Base-by-base conservation (phyloP, 352 stramenopile genomes). In the Phytophthora syringae region DNA sequence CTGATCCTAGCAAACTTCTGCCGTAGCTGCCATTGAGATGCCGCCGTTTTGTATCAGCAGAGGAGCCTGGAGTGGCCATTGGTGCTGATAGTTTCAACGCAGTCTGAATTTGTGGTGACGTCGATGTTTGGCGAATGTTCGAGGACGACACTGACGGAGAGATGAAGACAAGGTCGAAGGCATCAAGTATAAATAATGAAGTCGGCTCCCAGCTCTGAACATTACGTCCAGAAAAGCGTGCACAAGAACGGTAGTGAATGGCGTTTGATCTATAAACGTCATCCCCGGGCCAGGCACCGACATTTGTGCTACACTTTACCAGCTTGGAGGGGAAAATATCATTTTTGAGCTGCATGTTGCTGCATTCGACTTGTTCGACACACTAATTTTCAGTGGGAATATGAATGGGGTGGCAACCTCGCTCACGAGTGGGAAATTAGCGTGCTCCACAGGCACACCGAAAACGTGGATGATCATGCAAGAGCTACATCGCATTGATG, bases 151-250 rank as follows among this genome's bases (percentile, higher is more conserved):
- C 5, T 27, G 21, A 48, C 6, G 10, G 24, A 36, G 36, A n/a
- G 10, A 16, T 34, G 7, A 32, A 9, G 9, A 32, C 27, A 32
- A 32, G 27, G 5, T 32, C 27, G 9, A 9, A 42, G 24, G 36
- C n/a, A 50, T 45, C 42, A 60, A 40, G 37, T 58, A 66, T 44
- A 66, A 60, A 66, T 66, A 66, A 37, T 11, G 24, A 25, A 36
- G 11, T 52, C n/a, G 16, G 15, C 20, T 16, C 16, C 15, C 5
- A 42, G 11, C 36, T 42, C 15, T 1, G n/a, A n/a, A n/a, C n/a
- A n/a, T n/a, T n/a, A n/a, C n/a, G n/a, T n/a, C n/a, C n/a, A n/a
- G n/a, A n/a, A n/a, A n/a, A n/a, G n/a, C n/a, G n/a, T n/a, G n/a
- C n/a, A n/a, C n/a, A n/a, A n/a, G n/a, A n/a, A n/a, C n/a, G n/a